Evolutionary conservation across 2,329 filamentous ascomycete genomes (phyloP).

Genomic region (Bipolaris gigantea): DNA sequence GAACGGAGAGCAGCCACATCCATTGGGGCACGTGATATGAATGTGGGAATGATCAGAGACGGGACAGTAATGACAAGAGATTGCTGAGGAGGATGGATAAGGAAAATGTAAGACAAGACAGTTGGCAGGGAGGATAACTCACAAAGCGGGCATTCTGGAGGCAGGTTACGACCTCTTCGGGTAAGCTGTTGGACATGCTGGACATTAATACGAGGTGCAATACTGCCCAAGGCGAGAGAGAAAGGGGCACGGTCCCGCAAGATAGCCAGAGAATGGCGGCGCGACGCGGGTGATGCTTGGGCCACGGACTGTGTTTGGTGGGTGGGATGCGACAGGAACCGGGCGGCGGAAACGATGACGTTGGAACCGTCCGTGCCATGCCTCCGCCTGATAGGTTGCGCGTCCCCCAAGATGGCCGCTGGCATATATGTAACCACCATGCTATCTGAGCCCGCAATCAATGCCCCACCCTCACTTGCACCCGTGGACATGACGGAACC

Average conservation of each 20-base stretch:
- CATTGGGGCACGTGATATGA: background rate
- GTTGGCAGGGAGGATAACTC: constrained; percentile 35
- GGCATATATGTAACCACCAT: constrained; percentile 6
- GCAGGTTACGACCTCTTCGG: constrained; percentile 83
- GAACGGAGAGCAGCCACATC: background rate
- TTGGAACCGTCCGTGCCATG: constrained; percentile 13
- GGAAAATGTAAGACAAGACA: background rate
- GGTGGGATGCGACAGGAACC: constrained; percentile 2
- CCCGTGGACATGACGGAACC: constrained; percentile 38
- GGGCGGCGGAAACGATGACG: constrained; percentile 11
- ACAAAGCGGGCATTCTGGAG: constrained; percentile 95
- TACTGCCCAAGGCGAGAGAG: constrained; percentile 10
- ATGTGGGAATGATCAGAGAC: background rate
- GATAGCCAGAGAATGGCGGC: background rate
- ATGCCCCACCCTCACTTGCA: constrained; percentile 38
- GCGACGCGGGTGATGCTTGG: constrained; percentile 1
- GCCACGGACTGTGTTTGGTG: constrained; percentile 1
- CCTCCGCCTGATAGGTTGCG: constrained; percentile 8
- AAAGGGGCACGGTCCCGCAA: background rate
- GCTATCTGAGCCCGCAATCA: constrained; percentile 26
- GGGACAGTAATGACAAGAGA: constrained; percentile 1
- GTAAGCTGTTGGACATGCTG: constrained; percentile 64
- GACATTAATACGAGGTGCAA: background rate
- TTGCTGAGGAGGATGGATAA: background rate
- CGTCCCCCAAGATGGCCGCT: constrained; percentile 2